phyloP scores from a whole-genome alignment of 345 rosid genomes.

The Heritiera littoralis region DNA sequence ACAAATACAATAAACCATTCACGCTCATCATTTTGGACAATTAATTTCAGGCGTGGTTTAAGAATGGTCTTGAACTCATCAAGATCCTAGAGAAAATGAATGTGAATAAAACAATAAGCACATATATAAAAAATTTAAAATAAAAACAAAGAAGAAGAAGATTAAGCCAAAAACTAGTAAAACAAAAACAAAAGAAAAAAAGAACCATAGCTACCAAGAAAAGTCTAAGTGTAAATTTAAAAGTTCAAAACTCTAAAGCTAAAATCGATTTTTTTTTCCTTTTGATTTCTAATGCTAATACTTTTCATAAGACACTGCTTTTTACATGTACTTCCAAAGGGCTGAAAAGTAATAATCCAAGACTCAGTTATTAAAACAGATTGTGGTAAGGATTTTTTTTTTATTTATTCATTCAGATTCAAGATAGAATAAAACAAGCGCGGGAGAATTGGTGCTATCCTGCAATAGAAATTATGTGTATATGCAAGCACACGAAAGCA shows the following conservation, averaged over 20 bases:
- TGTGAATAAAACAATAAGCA: neutral
- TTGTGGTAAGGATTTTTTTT: neutral
- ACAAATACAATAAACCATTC: constrained; percentile 98
- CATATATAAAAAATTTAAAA: neutral
- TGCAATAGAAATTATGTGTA: neutral
- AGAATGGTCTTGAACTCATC: constrained; percentile 95
- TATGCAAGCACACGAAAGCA: neutral
- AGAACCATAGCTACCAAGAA: neutral
- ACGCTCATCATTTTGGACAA: constrained; percentile 88
- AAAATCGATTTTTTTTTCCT: neutral
- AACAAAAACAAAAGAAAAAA: neutral
- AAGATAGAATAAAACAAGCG: neutral
- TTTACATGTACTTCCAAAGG: neutral
- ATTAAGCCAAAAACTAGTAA: constrained; percentile 18
- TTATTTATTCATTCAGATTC: neutral
- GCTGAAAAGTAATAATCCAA: neutral
- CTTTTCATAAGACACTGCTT: neutral
- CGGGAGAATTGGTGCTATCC: neutral
- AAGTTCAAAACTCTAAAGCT: neutral
- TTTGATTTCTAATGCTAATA: neutral
- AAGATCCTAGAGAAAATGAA: constrained; percentile 63
- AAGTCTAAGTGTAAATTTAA: neutral
- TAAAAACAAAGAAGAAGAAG: neutral
- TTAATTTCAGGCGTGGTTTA: constrained; percentile 85
- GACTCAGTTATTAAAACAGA: neutral